phyloP scores from a whole-genome alignment of 495 filamentous ascomycete species.

The Lophiotrema nucula region DNA sequence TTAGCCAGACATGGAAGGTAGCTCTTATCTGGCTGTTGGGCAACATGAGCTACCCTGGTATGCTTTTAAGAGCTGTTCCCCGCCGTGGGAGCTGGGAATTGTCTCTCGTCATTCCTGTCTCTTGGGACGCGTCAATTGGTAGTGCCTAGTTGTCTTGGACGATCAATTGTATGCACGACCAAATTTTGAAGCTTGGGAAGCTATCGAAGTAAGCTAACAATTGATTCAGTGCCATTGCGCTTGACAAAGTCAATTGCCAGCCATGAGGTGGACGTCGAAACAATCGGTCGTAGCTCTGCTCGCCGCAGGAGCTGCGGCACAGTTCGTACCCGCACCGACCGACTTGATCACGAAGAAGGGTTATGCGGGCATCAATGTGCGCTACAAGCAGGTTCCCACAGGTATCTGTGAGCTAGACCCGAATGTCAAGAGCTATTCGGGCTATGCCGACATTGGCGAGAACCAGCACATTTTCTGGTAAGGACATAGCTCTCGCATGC shows the following conservation, averaged over 20 bases:
- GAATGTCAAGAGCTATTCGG: conserved; percentile 63
- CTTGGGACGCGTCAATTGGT: no score
- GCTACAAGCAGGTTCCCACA: conserved; percentile 61
- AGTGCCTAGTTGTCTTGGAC: no score
- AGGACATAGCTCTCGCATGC: background rate
- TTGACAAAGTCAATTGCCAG: no score
- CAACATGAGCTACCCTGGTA: conserved; percentile 10
- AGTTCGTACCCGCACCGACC: conserved; percentile 60
- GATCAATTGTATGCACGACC: no score
- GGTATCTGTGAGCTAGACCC: conserved; percentile 68
- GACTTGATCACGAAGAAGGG: conserved; percentile 53
- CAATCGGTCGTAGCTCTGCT: conserved; percentile 2
- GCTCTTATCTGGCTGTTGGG: conserved; percentile 1
- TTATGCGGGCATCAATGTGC: conserved; percentile 48
- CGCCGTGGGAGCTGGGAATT: conserved; percentile 4
- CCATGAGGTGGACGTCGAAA: no score
- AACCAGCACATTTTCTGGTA: conserved; percentile 62
- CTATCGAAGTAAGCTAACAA: no score
- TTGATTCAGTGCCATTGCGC: no score
- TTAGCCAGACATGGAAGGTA: conserved; percentile 13
- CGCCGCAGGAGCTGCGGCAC: conserved; percentile 39
- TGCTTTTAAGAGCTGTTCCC: conserved; percentile 17
- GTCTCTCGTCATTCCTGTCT: no score
- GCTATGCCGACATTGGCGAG: conserved; percentile 63
- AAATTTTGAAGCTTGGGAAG: no score